Evolutionary conservation across 768 basidiomycete species (phyloP), one percentile per base, ranked within the genome.

Genomic region (Amanita muscaria): DNA sequence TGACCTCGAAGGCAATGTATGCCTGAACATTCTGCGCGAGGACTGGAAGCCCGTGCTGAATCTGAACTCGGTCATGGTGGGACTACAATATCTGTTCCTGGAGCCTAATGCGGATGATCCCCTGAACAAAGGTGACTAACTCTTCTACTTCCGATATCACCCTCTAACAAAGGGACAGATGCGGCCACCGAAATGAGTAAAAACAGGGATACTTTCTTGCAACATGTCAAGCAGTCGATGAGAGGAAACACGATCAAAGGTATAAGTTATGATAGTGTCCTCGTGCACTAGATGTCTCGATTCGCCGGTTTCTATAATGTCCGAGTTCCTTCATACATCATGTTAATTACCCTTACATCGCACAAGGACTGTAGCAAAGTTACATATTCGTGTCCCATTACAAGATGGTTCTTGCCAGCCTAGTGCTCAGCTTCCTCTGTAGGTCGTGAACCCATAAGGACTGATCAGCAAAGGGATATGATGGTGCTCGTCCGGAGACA

Each of bases 41-140:
- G 96, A 99, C 67, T 99, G 96, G 96, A 99, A 99, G 59, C 96
- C 96, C 4, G 96, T 99, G 3, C 71, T 99, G 34, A 98, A 97
- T 64, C 73, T 99, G 42, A 97, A 92, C 61, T 89, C 93, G 23
- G 90, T 99, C 51, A 94, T 98, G 90, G 89, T 98, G 48, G 96
- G 96, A 27, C 65, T 99, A 46, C 96, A 99, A 63, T 99, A 97
- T 59, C 77, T 99, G 42, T 99, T 99, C 75, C 72, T 99, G 46
- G 96, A 99, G 64, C 96, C 96, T 11, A 99, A 99, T 56, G 88
- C 96, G 30, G 94, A 98, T 55, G 96, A 99, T 65, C 96, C 96
- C 12, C 61, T 99, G 57, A 99, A 99, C 73, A 99, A 98, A 67
- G 94, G 94, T 89, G 49, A 36, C 80, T 53, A 4, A 15, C 27